Conservation (phyloP, 2,329 filamentous ascomycete species). For the Aspergillus cejpii region DNA sequence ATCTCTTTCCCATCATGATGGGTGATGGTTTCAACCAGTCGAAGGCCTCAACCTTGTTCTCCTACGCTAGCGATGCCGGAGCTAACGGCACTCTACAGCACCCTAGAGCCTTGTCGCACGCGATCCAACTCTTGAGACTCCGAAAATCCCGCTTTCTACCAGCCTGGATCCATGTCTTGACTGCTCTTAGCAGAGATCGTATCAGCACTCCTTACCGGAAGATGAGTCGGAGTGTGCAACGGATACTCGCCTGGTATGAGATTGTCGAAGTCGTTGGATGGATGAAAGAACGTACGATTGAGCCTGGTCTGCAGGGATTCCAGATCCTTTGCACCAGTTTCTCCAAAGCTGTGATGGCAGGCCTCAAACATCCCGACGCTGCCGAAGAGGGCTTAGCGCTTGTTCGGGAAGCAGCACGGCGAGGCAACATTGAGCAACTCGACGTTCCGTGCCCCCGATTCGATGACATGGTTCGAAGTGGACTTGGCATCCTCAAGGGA, state of each 20-base stretch:
- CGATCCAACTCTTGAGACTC: constrained; percentile 30
- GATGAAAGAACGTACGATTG: constrained; percentile 31
- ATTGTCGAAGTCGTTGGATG: constrained; percentile 26
- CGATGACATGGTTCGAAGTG: constrained; percentile 28
- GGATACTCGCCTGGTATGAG: constrained; percentile 37
- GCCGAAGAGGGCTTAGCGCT: constrained; percentile 24
- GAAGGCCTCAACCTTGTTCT: constrained; percentile 17
- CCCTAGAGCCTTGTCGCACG: constrained; percentile 31
- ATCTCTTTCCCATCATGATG: constrained; percentile 28
- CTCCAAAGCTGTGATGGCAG: constrained; percentile 30
- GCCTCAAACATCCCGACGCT: constrained; percentile 22
- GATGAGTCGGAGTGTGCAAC: constrained; percentile 23
- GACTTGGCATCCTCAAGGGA: constrained; percentile 29
- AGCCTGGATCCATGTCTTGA: constrained; percentile 36
- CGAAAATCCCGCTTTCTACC: constrained; percentile 26
- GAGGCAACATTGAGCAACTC: constrained; percentile 5
- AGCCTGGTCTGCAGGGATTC: constrained; percentile 30
- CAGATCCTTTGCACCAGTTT: constrained; percentile 33
- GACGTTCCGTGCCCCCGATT: constrained; percentile 10
- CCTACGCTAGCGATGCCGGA: constrained; percentile 11
- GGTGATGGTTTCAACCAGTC: constrained; percentile 4
- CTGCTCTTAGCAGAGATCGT: constrained; percentile 23
- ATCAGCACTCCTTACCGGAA: constrained; percentile 14
- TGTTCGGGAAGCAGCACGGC: constrained; percentile 16
- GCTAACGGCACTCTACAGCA: constrained; percentile 15